These are phyloP conservation scores for Quercus wislizeni DNA, from an alignment of 306 rosid genomes.

Conservation along the genomic window DNA sequence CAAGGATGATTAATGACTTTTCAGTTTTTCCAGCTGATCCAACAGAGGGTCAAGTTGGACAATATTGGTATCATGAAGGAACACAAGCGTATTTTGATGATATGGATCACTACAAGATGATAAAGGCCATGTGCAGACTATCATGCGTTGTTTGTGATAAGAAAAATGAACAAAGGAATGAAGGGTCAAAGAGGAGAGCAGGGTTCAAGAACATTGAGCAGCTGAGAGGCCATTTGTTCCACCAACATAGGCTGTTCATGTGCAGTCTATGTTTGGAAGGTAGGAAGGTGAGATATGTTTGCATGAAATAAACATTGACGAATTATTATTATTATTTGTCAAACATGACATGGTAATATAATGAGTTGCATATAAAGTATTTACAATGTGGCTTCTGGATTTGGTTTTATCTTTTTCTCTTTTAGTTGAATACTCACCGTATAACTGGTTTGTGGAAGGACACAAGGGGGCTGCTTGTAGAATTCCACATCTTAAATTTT, in stretches of 20 bases:
- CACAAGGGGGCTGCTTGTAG: not conserved
- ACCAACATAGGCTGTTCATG: conserved; percentile 8
- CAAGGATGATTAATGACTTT: conserved; percentile 48
- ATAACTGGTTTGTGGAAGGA: not conserved
- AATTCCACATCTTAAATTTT: not conserved
- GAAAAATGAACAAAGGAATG: not conserved
- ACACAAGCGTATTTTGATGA: conserved; percentile 50
- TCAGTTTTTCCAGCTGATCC: conserved; percentile 40
- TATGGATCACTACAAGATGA: conserved; percentile 57
- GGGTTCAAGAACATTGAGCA: conserved; percentile 14
- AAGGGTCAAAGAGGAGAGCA: conserved; percentile 1
- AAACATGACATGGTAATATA: not conserved
- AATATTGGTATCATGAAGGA: conserved; percentile 54
- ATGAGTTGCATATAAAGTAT: not conserved
- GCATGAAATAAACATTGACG: not conserved
- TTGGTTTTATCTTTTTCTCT: not conserved
- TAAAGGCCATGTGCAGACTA: conserved; percentile 60
- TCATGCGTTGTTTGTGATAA: conserved; percentile 12
- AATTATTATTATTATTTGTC: too few species aligned
- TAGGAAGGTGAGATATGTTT: conserved; percentile 12
- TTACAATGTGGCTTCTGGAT: not conserved
- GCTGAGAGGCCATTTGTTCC: conserved; percentile 3
- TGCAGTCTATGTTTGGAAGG: conserved; percentile 21
- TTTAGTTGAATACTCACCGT: not conserved
- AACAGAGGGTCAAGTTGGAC: conserved; percentile 46